Percentiles rank a stretch among this genome's conserved stretches.
phyloP scores from a whole-genome alignment of 805 yeast species.

The Suhomyces emberorum region DNA sequence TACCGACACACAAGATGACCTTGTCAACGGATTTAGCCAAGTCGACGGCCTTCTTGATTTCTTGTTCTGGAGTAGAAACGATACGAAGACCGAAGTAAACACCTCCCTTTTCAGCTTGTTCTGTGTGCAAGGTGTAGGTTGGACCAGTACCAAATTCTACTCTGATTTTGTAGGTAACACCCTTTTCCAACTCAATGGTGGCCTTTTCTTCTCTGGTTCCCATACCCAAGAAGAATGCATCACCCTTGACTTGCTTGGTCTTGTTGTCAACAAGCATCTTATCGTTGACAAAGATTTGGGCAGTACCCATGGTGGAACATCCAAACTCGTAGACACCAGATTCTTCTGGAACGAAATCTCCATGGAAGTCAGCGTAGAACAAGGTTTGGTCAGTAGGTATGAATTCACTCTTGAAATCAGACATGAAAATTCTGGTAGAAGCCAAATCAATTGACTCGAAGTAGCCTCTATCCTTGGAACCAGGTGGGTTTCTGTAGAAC shows the following conservation, averaged over 20 bases:
- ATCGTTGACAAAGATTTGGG: constrained; percentile 51
- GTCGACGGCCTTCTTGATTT: constrained; percentile 39
- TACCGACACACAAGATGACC: constrained; percentile 50
- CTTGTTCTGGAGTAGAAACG: constrained; percentile 17
- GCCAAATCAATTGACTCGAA: constrained; percentile 23
- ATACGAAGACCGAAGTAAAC: constrained; percentile 24
- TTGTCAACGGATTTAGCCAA: constrained; percentile 51
- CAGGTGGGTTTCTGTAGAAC: constrained; percentile 25
- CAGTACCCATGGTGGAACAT: constrained; percentile 51
- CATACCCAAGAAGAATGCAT: constrained; percentile 46
- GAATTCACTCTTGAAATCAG: constrained; percentile 19
- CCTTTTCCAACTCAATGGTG: constrained; percentile 37
- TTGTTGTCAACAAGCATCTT: constrained; percentile 54
- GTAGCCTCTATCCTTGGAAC: constrained; percentile 14
- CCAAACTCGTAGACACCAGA: constrained; percentile 52
- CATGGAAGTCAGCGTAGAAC: constrained; percentile 45
- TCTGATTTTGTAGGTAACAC: constrained; percentile 42
- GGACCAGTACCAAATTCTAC: constrained; percentile 52
- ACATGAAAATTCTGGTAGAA: constrained; percentile 12
- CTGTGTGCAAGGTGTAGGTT: constrained; percentile 27
- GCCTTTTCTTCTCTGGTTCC: constrained; percentile 54
- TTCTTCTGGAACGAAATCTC: constrained; percentile 44
- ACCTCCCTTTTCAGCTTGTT: constrained; percentile 19
- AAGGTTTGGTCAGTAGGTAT: constrained; percentile 15
- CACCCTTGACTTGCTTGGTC: constrained; percentile 48